A percentile compares a stretch with the other conserved stretches of the same genome.
Evolutionary conservation across 306 rosid species (phyloP).

Genomic region (Prunus salicina): DNA sequence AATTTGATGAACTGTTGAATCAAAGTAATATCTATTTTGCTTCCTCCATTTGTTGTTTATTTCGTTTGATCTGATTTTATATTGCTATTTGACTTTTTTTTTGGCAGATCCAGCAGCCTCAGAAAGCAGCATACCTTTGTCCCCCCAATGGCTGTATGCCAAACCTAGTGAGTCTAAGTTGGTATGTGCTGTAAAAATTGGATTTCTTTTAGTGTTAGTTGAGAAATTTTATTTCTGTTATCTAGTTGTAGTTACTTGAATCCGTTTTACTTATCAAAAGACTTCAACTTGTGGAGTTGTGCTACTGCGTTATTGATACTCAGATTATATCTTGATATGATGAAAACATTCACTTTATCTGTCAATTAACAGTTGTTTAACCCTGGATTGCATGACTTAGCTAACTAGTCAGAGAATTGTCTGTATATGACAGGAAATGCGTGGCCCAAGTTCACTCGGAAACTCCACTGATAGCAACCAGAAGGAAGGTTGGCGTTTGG

Average conservation of each 20-base stretch:
- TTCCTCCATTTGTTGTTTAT: neutral
- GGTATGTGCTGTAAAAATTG: conserved; percentile 32
- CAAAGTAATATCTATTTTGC: neutral
- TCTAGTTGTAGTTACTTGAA: neutral
- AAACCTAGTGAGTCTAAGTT: conserved; percentile 52
- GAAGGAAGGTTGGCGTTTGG: conserved; percentile 59
- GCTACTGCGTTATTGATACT: neutral
- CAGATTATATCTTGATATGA: neutral
- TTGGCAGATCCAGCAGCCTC: conserved; percentile 37
- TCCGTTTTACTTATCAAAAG: neutral
- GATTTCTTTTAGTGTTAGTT: neutral
- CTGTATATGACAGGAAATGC: conserved; percentile 40
- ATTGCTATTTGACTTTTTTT: conserved; percentile 6
- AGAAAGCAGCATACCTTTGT: conserved; percentile 57
- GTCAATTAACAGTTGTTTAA: neutral
- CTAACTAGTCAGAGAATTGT: neutral
- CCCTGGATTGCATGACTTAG: neutral
- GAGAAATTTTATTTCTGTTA: neutral
- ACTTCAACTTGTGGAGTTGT: neutral
- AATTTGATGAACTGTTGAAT: neutral
- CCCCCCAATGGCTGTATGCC: conserved; percentile 70
- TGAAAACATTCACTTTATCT: neutral
- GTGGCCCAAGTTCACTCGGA: conserved; percentile 41
- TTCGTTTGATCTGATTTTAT: conserved; percentile 6
- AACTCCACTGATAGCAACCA: conserved; percentile 37